Base-by-base conservation (phyloP, 2,329 filamentous ascomycete genomes). In the Phaeosphaeriaceae sp. region DNA sequence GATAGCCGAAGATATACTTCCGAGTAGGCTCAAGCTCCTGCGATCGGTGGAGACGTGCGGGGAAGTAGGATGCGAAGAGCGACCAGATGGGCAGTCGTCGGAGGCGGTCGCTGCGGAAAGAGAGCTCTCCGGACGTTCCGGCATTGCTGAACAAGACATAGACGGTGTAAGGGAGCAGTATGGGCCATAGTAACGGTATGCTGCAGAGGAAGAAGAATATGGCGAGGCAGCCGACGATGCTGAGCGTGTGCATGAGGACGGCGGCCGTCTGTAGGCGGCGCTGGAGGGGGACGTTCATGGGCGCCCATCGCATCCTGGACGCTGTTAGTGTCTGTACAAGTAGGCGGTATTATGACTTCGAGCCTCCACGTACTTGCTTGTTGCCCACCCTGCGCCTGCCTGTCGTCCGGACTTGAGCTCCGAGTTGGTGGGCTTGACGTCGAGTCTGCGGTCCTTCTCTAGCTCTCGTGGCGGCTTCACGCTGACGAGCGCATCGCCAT, bases 1-100 rank as follows among this genome's bases (percentile, higher is more conserved):
- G 95, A 77, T 98, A 98, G 46, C 94, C 94, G 70, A 99, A 93
- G 62, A 99, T 93, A 80, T 98, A 99, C 78, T 96, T 97, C 62
- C 93, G 85, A 1, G 90, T 92, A 0, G 92, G 86, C 21, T 91
- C 86, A 7, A 99, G 86, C 56, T 89, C 85, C 65, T 90, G 86
- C 3, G 92, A 95, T 65, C 95, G 92, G 80, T 98, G 93, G 41
- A 99, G 84, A 56, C 86, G 86, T 48, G 93, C 92, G 3, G 95
- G 95, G 73, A 96, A 99, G 81, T 98, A 99, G 17, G 88, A 91
- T 24, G 91, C 93, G 74, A 97, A 98, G 47, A 96, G 86, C 40
- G 86, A 91, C 94, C 94, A 99, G 46, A 96, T 80, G 27, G 86
- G 87, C 49, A 90, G 85, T 13, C 85, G 87, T 19, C 94, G 89